Base-by-base conservation (phyloP, 495 filamentous ascomycete species). In the Trichoderma reesei region DNA sequence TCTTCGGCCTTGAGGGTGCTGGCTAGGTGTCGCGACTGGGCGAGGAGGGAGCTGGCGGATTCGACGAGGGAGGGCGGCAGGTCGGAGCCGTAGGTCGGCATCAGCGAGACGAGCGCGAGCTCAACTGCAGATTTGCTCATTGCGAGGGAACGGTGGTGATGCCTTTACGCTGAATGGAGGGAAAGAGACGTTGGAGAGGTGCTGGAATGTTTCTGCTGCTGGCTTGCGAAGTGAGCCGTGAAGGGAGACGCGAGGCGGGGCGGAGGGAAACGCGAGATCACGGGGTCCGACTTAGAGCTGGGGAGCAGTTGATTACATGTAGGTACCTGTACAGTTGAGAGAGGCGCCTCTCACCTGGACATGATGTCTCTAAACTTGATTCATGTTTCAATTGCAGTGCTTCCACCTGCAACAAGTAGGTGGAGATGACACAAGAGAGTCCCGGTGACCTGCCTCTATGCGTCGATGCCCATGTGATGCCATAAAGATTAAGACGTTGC, bases 1-100 rank as follows among this genome's bases (percentile, higher is more conserved):
- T 98, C 93, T 64, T 94, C 90, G 8, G 86, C 82, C 69, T 92
- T 96, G 11, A 98, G 76, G 20, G 82, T 88, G 67, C 84, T 85
- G 37, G 92, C 91, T 37, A 86, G 88, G 70, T 83, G 86, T 8
- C 91, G 86, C 5, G 92, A 96, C 70, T 96, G 93, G 33, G 91
- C 89, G 41, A 97, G 84, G 11, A 98, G 82, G 16, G 90, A 92
- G 60, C 81, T 75, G 1, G 94, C 86, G 14, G 96, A 82, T 59
- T 90, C 85, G 37, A 90, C 68, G 14, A 98, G 88, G 54, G 89
- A 85, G 39, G 79, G 76, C 0, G 94, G 94, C 1, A 96, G 74
- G 16, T 86, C 79, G 26, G 83, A 82, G 62, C 82, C 86, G 70
- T 92, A 83, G 0, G 88, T 89, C 3, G 94, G 94, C 13, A 98